These are phyloP conservation scores for Canna indica DNA, from an alignment of 176 grass and related monocot species.

Conservation along the genomic window DNA sequence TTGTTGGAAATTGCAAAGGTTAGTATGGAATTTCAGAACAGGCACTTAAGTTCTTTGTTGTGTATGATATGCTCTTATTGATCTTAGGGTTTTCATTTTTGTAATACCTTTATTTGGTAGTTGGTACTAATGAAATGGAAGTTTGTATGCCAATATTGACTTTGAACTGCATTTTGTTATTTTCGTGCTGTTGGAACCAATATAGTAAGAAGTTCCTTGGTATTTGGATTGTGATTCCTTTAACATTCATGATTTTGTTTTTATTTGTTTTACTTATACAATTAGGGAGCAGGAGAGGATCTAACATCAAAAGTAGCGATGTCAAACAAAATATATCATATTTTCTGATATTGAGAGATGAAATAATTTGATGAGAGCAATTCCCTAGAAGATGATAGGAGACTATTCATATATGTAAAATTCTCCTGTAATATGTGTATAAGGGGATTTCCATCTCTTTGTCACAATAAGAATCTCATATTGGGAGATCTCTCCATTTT, in stretches of 20 bases:
- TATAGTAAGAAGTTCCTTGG: background rate
- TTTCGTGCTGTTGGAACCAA: background rate
- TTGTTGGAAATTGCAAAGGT: constrained; percentile 94
- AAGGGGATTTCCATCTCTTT: too few species aligned
- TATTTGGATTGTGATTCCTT: background rate
- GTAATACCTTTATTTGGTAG: background rate
- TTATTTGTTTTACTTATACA: background rate
- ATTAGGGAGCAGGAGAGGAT: background rate
- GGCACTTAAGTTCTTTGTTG: background rate
- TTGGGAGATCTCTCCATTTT: too few species aligned
- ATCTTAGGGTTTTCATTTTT: background rate
- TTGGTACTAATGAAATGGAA: background rate
- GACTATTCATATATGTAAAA: background rate
- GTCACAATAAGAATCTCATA: too few species aligned
- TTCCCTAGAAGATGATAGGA: background rate
- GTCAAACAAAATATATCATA: background rate
- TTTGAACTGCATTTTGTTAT: background rate
- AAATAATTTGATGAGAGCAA: background rate
- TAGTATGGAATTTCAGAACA: background rate
- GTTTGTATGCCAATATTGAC: background rate
- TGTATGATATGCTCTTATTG: background rate
- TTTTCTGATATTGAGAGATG: background rate
- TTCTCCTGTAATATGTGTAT: background rate
- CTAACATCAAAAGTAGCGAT: too few species aligned
- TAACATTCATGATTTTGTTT: too few species aligned